phyloP scores from a whole-genome alignment of 106 monocot species.

The Dactylorhiza incarnata region DNA sequence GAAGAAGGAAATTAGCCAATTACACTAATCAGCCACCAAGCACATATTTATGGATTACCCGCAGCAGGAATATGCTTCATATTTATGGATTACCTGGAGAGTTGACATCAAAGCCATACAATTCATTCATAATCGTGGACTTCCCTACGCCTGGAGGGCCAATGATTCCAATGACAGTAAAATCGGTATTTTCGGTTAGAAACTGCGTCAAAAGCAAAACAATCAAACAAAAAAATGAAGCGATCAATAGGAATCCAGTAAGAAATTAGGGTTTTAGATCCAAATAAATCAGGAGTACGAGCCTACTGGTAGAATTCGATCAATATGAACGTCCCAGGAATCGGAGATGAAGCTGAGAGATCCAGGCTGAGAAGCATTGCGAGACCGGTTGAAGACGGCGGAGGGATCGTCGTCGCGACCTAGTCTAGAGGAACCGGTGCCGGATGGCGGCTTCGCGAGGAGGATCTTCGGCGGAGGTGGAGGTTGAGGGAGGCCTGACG shows the following conservation, averaged over 20 bases:
- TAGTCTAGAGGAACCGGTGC: slow-evolving; percentile 10
- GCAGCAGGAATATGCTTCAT: not conserved
- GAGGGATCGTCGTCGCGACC: slow-evolving; percentile 54
- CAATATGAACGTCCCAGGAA: slow-evolving; percentile 75
- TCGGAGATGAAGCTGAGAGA: slow-evolving; percentile 80
- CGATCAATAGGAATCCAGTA: not conserved
- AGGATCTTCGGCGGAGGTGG: slow-evolving; percentile 79
- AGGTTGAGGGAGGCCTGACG: slow-evolving; percentile 25
- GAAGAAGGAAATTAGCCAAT: not conserved
- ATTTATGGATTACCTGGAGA: slow-evolving; percentile 57
- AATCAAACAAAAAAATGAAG: not conserved
- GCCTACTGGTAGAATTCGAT: slow-evolving; percentile 69
- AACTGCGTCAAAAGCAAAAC: slow-evolving; percentile 36
- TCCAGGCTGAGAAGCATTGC: slow-evolving; percentile 38
- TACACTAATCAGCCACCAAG: not conserved
- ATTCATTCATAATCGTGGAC: slow-evolving; percentile 89
- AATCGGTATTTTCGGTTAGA: slow-evolving; percentile 89
- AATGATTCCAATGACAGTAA: slow-evolving; percentile 76
- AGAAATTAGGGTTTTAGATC: not conserved
- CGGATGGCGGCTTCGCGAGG: slow-evolving; percentile 56
- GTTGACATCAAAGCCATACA: slow-evolving; percentile 82
- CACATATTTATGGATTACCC: not conserved
- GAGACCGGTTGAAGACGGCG: slow-evolving; percentile 33
- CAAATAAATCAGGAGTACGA: not conserved
- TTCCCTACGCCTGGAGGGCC: slow-evolving; percentile 90